Evolutionary conservation across 1,284 basidiomycete genomes (phyloP).

Genomic region (Moniliophthora roreri): DNA sequence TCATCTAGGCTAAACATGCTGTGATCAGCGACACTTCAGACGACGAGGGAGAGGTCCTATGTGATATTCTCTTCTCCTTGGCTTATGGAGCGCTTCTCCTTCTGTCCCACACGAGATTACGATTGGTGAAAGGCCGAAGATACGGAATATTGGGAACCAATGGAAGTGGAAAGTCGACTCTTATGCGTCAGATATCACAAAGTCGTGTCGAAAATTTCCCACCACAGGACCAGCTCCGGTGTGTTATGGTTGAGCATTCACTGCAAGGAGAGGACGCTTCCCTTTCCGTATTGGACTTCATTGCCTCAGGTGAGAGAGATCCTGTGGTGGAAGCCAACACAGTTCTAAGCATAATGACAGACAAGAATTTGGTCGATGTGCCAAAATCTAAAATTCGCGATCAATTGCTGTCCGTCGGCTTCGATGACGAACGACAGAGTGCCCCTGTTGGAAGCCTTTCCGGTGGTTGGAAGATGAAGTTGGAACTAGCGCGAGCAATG

Average conservation of each 20-base stretch:
- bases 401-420: conserved; percentile 87
- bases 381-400: conserved; percentile 70
- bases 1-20: conserved; percentile 52
- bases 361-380: conserved; percentile 59
- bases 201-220: conserved; percentile 97
- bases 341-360: conserved; percentile 30
- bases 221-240: conserved; percentile 81
- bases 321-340: neutral
- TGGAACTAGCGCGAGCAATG: conserved; percentile 93
- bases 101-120: conserved; percentile 92
- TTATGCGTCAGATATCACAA: conserved; percentile 94
- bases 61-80: conserved; percentile 93
- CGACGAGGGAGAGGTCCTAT: conserved; percentile 85
- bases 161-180: conserved; percentile 95
- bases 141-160: conserved; percentile 97
- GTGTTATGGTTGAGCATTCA: conserved; percentile 96
- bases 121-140: conserved; percentile 86
- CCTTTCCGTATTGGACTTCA: conserved; percentile 83
- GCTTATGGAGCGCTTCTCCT: conserved; percentile 96
- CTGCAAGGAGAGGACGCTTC: conserved; percentile 91
- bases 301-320: conserved; percentile 65
- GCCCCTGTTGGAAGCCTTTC: conserved; percentile 90
- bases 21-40: conserved; percentile 42
- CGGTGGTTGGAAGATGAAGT: conserved; percentile 99
- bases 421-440: conserved; percentile 84